Evolutionary conservation across 2,329 filamentous ascomycete species (phyloP).

Genomic region (Cryphonectria radicalis): DNA sequence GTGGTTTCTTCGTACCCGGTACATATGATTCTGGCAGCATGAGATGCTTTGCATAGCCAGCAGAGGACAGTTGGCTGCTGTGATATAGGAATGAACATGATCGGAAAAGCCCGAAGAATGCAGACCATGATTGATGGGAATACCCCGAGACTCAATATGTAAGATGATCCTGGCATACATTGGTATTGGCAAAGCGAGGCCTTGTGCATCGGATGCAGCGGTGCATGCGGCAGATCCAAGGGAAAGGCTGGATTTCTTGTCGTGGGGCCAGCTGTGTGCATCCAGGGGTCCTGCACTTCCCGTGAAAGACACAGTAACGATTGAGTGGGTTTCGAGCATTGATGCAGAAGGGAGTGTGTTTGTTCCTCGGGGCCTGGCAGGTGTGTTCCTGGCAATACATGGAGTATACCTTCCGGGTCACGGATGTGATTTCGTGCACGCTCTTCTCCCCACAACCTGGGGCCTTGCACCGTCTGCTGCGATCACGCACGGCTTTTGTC

Average conservation of each 20-base stretch:
- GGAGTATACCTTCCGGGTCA: not conserved
- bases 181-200: not conserved
- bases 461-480: not conserved
- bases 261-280: conserved; percentile 17
- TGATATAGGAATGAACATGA: conserved; percentile 13
- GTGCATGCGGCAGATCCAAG: conserved; percentile 22
- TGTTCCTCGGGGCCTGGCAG: conserved; percentile 19
- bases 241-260: conserved; percentile 17
- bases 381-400: conserved; percentile 27
- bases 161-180: conserved; percentile 22
- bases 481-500: no score
- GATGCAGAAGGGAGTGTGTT: conserved; percentile 22
- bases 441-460: conserved; percentile 15
- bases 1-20: conserved; percentile 10
- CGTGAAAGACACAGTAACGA: conserved; percentile 25
- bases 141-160: conserved; percentile 13
- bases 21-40: conserved; percentile 15
- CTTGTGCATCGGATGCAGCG: conserved; percentile 16
- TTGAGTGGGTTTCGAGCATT: conserved; percentile 24
- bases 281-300: conserved; percentile 7
- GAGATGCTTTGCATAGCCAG: conserved; percentile 5
- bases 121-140: conserved; percentile 5
- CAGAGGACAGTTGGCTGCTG: conserved; percentile 11
- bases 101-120: conserved; percentile 9
- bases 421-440: not conserved